A percentile compares a stretch with the other conserved stretches of the same genome.
phyloP scores from a whole-genome alignment of 2,329 filamentous ascomycete genomes.

The Pseudopithomyces chartarum region DNA sequence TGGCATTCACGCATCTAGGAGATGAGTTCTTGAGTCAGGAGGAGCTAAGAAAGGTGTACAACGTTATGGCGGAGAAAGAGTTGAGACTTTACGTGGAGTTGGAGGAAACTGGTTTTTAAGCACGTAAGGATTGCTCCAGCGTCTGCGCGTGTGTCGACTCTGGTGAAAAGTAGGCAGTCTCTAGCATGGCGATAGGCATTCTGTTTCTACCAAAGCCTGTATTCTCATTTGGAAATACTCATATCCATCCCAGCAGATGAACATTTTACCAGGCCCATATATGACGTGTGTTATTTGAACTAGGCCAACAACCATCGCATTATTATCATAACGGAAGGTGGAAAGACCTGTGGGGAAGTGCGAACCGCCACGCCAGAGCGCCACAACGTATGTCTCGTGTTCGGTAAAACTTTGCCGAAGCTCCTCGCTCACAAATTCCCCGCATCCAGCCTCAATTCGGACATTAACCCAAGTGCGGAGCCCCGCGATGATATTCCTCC shows the following conservation, averaged over 20 bases:
- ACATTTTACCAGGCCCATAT: no score
- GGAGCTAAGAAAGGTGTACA: constrained; percentile 60
- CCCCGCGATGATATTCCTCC: not conserved
- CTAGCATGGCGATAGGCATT: no score
- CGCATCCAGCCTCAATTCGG: not conserved
- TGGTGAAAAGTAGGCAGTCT: no score
- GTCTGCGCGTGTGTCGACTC: no score
- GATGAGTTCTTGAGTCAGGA: constrained; percentile 45
- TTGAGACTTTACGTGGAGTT: constrained; percentile 63
- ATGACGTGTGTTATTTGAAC: not conserved
- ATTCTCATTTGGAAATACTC: not conserved
- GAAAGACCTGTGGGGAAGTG: no score
- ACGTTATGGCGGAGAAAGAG: constrained; percentile 65
- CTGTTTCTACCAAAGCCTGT: no score
- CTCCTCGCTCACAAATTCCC: not conserved
- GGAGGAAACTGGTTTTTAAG: constrained; percentile 21
- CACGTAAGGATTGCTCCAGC: no score
- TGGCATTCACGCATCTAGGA: constrained; percentile 57
- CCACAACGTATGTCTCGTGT: not conserved
- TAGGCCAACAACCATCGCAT: not conserved
- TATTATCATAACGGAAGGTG: not conserved
- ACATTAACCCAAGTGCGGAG: not conserved
- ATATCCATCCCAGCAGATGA: not conserved
- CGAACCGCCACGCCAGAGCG: not conserved
- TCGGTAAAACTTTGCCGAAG: not conserved